These are phyloP conservation scores for Wallacemonas sp. DNA, from an alignment of 208 protist genomes.

Conservation along the genomic window DNA sequence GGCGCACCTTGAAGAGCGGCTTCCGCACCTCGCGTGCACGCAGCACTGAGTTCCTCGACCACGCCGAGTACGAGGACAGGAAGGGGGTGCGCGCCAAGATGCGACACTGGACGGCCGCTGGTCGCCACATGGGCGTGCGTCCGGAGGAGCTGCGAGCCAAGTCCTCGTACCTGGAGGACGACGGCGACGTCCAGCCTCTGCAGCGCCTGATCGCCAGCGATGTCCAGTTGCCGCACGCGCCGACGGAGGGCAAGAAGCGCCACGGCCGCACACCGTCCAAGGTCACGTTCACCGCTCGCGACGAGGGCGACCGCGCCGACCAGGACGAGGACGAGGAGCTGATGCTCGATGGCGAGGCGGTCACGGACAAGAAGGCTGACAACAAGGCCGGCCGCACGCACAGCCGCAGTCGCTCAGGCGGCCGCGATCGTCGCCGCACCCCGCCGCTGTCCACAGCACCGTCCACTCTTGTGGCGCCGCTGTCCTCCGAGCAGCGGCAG, in stretches of 20 bases:
- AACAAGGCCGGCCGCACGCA: neutral
- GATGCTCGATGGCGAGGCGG: neutral
- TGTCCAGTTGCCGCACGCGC: neutral
- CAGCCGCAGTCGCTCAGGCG: neutral
- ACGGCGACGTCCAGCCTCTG: constrained; percentile 19
- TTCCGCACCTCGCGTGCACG: constrained; percentile 2
- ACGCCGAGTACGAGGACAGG: constrained; percentile 35
- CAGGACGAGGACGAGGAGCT: neutral
- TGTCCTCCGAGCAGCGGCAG: constrained; percentile 5
- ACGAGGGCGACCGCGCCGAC: neutral
- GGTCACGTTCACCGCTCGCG: neutral
- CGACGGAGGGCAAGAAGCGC: neutral
- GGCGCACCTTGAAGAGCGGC: constrained; percentile 6
- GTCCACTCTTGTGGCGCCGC: neutral
- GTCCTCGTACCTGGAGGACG: constrained; percentile 17
- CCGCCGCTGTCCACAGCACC: too few species aligned
- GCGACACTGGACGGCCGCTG: constrained; percentile 31
- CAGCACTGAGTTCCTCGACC: constrained; percentile 29
- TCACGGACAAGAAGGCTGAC: too few species aligned
- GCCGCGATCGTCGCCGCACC: neutral
- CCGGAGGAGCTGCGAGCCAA: constrained; percentile 18
- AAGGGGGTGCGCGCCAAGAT: constrained; percentile 24
- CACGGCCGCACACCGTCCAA: neutral
- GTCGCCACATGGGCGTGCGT: constrained; percentile 40
- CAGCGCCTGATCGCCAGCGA: constrained; percentile 7